phyloP scores from a whole-genome alignment of 1,284 basidiomycete species.

The Marasmius tenuissimus region DNA sequence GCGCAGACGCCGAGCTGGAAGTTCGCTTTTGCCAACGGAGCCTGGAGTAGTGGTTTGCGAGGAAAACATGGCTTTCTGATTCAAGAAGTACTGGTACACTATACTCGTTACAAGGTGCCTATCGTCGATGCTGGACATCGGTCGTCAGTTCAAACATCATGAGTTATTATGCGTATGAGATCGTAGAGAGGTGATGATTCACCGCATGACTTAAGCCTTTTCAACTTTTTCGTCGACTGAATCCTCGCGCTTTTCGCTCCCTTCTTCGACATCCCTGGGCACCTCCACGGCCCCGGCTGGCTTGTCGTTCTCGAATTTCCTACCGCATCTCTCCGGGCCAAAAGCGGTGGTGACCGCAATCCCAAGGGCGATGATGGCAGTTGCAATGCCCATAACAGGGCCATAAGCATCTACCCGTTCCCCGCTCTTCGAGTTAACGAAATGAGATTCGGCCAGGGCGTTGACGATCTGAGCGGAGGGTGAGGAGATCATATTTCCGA shows the following conservation, averaged over 20 bases:
- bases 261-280: background rate
- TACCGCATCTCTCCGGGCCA: constrained; percentile 4
- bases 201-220: background rate
- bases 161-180: too few relatives aligned
- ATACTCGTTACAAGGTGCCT: too few relatives aligned
- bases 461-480: constrained; percentile 9
- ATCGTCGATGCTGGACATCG: too few relatives aligned
- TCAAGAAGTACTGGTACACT: too few relatives aligned
- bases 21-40: too few relatives aligned
- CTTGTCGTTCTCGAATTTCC: background rate
- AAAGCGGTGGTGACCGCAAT: constrained; percentile 5
- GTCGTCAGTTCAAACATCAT: too few relatives aligned
- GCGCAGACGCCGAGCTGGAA: too few relatives aligned
- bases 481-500: constrained; percentile 28
- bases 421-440: background rate
- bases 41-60: too few relatives aligned
- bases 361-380: constrained; percentile 2
- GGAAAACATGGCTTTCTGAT: too few relatives aligned
- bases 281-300: background rate
- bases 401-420: constrained; percentile 1
- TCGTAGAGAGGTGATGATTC: background rate
- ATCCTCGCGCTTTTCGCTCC: background rate
- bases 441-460: background rate
- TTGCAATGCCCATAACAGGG: constrained; percentile 6
- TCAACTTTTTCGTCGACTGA: background rate